A percentile compares a stretch with the other conserved stretches of the same genome.
Evolutionary conservation across 2,329 filamentous ascomycete genomes (phyloP).

Genomic region (Mycosphaerella sp.): DNA sequence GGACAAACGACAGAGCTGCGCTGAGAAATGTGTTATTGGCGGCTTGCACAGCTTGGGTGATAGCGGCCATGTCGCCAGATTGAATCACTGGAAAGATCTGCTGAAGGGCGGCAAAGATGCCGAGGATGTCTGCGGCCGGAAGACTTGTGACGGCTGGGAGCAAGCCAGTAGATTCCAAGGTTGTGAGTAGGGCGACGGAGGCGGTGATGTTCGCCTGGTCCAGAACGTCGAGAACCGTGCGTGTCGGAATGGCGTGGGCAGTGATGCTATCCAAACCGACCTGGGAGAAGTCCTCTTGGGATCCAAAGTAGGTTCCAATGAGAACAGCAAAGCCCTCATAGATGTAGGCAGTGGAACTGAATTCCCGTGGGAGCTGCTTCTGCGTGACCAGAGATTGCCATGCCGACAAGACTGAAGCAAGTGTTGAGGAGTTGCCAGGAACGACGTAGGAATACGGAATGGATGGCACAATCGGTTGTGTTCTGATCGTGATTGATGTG

Average conservation of each 20-base stretch:
- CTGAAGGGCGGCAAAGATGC: slow-evolving; percentile 8
- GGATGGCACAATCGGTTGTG: slow-evolving; percentile 16
- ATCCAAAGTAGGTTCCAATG: slow-evolving; percentile 15
- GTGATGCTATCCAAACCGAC: slow-evolving; percentile 5
- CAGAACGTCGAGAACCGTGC: slow-evolving; percentile 6
- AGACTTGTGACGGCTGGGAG: slow-evolving; percentile 7
- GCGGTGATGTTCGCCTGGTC: slow-evolving; percentile 16
- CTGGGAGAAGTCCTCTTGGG: slow-evolving; percentile 15
- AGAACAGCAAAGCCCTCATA: slow-evolving; percentile 14
- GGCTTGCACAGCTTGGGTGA: slow-evolving; percentile 3
- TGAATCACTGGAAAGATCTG: slow-evolving; percentile 11
- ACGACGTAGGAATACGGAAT: slow-evolving; percentile 18
- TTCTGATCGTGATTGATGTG: slow-evolving; percentile 22
- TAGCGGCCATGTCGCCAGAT: slow-evolving; percentile 7
- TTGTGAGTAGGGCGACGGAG: slow-evolving; percentile 4
- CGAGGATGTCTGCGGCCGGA: slow-evolving; percentile 1
- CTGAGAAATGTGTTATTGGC: slow-evolving; percentile 13
- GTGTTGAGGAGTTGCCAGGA: slow-evolving; percentile 8
- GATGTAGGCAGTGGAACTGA: slow-evolving; percentile 16
- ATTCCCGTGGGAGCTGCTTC: slow-evolving; percentile 13
- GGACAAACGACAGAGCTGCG: neutral
- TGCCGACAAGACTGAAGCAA: slow-evolving; percentile 3
- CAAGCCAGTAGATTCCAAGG: slow-evolving; percentile 8
- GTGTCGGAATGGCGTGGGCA: slow-evolving; percentile 6
- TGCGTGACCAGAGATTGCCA: slow-evolving; percentile 19